A percentile compares a stretch with the other conserved stretches of the same genome.
phyloP scores from a whole-genome alignment of 2,329 filamentous ascomycete genomes.

The Aspergillus sp. region DNA sequence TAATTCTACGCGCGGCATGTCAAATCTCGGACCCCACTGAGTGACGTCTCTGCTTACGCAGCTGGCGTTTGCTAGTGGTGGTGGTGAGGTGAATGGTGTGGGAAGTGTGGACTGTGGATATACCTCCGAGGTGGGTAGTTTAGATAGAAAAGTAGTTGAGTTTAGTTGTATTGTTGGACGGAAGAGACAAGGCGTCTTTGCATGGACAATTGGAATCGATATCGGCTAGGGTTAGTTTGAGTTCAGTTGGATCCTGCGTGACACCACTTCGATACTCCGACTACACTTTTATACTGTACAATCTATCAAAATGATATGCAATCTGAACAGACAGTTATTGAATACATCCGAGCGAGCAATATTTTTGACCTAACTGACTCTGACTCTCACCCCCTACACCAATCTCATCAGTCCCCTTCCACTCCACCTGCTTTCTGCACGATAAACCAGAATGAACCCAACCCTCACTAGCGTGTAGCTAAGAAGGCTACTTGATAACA shows the following conservation, averaged over 20 bases:
- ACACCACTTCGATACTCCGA: neutral
- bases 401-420: neutral
- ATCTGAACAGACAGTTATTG: neutral
- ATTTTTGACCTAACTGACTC: no score
- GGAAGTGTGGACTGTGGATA: neutral
- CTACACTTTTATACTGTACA: no score
- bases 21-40: slow-evolving; percentile 19
- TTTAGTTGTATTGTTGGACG: neutral
- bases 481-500: neutral
- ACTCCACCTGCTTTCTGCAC: slow-evolving; percentile 2
- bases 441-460: neutral
- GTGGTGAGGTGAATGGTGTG: neutral
- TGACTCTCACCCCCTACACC: neutral
- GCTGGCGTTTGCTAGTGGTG: slow-evolving; percentile 4
- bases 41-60: slow-evolving; percentile 28
- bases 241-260: neutral
- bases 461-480: neutral
- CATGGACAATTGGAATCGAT: neutral
- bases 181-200: neutral
- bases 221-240: no score
- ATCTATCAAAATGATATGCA: neutral
- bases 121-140: neutral
- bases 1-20: slow-evolving; percentile 11
- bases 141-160: neutral
- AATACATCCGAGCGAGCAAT: no score